These are phyloP conservation scores for Oxytropis ochrocephala DNA, from an alignment of 306 rosid species.

Conservation along the genomic window DNA sequence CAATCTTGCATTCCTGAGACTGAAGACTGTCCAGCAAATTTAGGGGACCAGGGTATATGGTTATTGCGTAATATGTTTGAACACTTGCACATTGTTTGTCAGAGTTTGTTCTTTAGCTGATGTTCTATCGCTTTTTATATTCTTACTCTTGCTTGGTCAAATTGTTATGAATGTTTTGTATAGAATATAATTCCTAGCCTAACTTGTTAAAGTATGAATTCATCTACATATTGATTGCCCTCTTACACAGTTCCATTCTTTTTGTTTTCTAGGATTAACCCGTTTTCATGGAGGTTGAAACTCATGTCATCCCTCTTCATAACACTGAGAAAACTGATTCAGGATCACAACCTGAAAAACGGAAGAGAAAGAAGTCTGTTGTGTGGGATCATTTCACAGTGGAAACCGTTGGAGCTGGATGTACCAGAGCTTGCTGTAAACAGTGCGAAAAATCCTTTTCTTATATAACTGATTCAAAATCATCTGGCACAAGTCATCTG, in stretches of 20 bases:
- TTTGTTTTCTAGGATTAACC: constrained; percentile 24
- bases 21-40: neutral
- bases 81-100: neutral
- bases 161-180: neutral
- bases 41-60: neutral
- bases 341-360: constrained; percentile 43
- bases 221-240: neutral
- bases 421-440: constrained; percentile 63
- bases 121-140: neutral
- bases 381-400: constrained; percentile 89
- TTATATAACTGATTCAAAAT: constrained; percentile 68
- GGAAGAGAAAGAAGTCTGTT: constrained; percentile 64
- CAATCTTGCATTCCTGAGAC: neutral
- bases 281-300: constrained; percentile 37
- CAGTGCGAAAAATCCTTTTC: constrained; percentile 76
- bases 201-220: neutral
- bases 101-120: constrained; percentile 1
- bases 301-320: constrained; percentile 23
- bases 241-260: constrained; percentile 2
- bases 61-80: neutral
- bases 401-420: constrained; percentile 54
- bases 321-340: constrained; percentile 37
- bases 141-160: neutral
- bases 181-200: neutral
- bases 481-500: constrained; percentile 83